Evolutionary conservation across 768 basidiomycete genomes (phyloP).

Genomic region (Amanita phalloides): DNA sequence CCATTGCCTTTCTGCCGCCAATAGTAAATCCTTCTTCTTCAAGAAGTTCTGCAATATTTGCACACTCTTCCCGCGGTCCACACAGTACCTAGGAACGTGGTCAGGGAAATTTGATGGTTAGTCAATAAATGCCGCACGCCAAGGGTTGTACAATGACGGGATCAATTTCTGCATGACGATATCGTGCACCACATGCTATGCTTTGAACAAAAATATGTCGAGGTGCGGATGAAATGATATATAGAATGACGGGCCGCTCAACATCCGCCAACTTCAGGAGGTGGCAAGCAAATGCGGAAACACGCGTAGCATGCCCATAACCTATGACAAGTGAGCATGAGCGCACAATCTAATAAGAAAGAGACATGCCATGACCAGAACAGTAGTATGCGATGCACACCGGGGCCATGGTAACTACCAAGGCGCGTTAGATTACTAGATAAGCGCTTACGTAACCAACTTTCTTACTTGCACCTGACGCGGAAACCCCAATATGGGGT

Average conservation of each 20-base stretch:
- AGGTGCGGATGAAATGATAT: conserved; percentile 70
- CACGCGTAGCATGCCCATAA: conserved; percentile 80
- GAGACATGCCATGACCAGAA: conserved; percentile 55
- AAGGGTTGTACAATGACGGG: conserved; percentile 75
- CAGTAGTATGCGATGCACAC: conserved; percentile 58
- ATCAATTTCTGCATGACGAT: conserved; percentile 66
- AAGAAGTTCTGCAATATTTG: conserved; percentile 53
- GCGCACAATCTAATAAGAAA: background rate
- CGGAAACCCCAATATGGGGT: conserved; percentile 11
- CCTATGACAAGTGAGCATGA: conserved; percentile 26
- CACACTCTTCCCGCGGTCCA: conserved; percentile 63
- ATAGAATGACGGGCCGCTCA: conserved; percentile 30
- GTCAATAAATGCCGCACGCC: conserved; percentile 36
- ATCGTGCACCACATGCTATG: conserved; percentile 49
- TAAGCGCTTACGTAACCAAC: too few species aligned
- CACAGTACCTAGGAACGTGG: conserved; percentile 40
- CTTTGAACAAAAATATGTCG: conserved; percentile 59
- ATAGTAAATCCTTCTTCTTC: conserved; percentile 36
- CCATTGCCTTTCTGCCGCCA: conserved; percentile 50
- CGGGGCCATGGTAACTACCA: conserved; percentile 11
- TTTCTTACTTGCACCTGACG: background rate
- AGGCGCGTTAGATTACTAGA: background rate
- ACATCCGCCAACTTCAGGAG: conserved; percentile 35
- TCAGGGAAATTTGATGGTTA: conserved; percentile 4
- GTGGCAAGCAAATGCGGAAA: conserved; percentile 59